Conservation (phyloP, 2,329 filamentous ascomycete species). For the Huntiella abstrusa region DNA sequence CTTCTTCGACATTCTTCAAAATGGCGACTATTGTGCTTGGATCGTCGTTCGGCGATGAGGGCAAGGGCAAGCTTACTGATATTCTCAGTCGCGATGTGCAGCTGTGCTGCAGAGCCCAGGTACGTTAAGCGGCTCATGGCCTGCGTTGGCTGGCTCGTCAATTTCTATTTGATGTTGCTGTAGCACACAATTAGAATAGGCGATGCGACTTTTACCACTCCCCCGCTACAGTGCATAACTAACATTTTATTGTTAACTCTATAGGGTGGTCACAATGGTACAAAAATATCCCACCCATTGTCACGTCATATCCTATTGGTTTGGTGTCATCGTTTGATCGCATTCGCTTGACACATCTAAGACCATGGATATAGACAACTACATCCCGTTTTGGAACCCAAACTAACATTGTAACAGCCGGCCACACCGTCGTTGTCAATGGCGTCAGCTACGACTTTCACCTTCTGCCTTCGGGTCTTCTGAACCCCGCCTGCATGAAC, state of each 20-base stretch:
- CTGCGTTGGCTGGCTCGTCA: too few species aligned
- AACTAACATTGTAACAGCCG: conserved; percentile 8
- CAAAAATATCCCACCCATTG: not conserved
- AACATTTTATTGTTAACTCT: not conserved
- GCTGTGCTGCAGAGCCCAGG: conserved; percentile 12
- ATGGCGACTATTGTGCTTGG: conserved; percentile 12
- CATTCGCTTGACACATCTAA: not conserved
- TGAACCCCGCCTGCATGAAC: conserved; percentile 53
- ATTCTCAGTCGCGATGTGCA: conserved; percentile 11
- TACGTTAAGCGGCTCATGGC: not conserved
- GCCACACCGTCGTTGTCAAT: conserved; percentile 12
- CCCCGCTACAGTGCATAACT: not conserved
- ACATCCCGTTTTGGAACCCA: conserved; percentile 7
- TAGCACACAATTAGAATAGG: too few species aligned
- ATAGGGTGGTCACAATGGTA: conserved; percentile 12
- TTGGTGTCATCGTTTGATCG: not conserved
- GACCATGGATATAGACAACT: too few species aligned
- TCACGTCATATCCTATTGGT: too few species aligned
- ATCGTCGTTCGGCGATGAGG: conserved; percentile 12
- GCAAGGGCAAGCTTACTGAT: conserved; percentile 12
- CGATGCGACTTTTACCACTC: not conserved
- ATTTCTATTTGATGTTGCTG: too few species aligned
- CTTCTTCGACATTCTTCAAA: conserved; percentile 10
- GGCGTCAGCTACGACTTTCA: conserved; percentile 13
- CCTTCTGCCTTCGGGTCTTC: conserved; percentile 37